These are phyloP conservation scores for Hypomyces rosellus DNA, from an alignment of 2,329 filamentous ascomycete genomes.

Conservation along the genomic window DNA sequence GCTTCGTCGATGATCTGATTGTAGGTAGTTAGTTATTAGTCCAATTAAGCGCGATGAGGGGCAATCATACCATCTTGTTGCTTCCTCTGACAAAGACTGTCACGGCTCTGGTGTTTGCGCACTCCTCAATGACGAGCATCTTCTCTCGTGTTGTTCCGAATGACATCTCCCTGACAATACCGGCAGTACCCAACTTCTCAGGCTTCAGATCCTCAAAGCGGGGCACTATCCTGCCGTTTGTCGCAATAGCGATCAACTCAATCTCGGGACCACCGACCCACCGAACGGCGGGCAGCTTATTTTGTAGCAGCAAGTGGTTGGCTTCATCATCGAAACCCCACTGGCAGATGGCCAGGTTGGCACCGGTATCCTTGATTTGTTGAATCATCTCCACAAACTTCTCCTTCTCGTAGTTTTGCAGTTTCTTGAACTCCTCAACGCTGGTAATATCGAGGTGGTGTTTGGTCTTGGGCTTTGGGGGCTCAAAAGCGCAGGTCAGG, in stretches of 20 bases:
- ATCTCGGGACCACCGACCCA: slow-evolving; percentile 99
- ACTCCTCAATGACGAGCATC: slow-evolving; percentile 99
- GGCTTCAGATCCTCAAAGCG: slow-evolving; percentile 90
- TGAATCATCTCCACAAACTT: slow-evolving; percentile 99
- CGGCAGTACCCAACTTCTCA: slow-evolving; percentile 86
- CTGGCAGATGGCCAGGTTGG: slow-evolving; percentile 96
- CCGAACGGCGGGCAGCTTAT: slow-evolving; percentile 88
- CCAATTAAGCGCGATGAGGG: neutral
- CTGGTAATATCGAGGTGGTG: slow-evolving; percentile 97
- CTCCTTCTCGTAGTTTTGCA: slow-evolving; percentile 90
- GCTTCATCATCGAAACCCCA: slow-evolving; percentile 99
- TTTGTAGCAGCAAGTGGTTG: slow-evolving; percentile 94
- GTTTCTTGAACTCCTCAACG: slow-evolving; percentile 96
- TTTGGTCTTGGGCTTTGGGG: slow-evolving; percentile 99
- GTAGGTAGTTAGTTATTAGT: slow-evolving; percentile 15
- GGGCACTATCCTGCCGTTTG: slow-evolving; percentile 94
- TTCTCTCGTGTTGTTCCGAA: slow-evolving; percentile 98
- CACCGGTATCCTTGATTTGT: slow-evolving; percentile 94
- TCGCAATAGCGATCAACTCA: slow-evolving; percentile 96
- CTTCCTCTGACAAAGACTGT: slow-evolving; percentile 94
- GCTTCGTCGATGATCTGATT: slow-evolving; percentile 93
- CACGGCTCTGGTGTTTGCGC: slow-evolving; percentile 93
- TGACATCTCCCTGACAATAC: slow-evolving; percentile 86
- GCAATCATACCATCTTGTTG: slow-evolving; percentile 86
- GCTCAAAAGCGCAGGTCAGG: slow-evolving; percentile 95